Evolutionary conservation across 129 eudicot genomes (phyloP).

Genomic region (Mikania micrantha): DNA sequence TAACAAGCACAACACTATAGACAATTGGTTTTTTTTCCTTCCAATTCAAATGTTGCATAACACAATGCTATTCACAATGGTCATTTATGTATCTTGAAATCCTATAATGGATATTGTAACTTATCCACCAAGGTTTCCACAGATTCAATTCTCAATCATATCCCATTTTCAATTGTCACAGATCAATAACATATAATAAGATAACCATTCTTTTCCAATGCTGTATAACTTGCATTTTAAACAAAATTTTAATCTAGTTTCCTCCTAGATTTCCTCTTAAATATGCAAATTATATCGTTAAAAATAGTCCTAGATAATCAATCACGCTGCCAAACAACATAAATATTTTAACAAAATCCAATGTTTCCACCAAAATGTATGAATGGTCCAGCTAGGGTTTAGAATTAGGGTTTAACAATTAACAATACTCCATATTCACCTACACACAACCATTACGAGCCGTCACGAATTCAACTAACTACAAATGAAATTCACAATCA

Average conservation of each 20-base stretch:
- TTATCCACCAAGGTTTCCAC: not conserved
- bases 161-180: not conserved
- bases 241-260: not conserved
- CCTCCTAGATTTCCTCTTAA: not conserved
- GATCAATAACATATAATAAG: not conserved
- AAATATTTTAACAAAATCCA: not conserved
- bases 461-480: not conserved
- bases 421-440: constrained; percentile 7
- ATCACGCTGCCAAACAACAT: constrained; percentile 2
- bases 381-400: constrained; percentile 20
- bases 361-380: not conserved
- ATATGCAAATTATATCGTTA: not conserved
- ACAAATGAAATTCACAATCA: not conserved
- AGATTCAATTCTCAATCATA: not conserved
- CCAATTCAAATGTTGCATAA: not conserved
- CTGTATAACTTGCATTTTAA: not conserved
- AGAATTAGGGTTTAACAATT: constrained; percentile 25
- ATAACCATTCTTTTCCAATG: not conserved
- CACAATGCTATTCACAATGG: not conserved
- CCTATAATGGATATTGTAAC: not conserved
- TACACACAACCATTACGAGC: not conserved
- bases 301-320: not conserved
- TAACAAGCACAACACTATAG: not conserved
- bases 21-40: not conserved
- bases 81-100: not conserved